phyloP scores from a whole-genome alignment of 1,139 yeast species.

The Dujonia santamariae region DNA sequence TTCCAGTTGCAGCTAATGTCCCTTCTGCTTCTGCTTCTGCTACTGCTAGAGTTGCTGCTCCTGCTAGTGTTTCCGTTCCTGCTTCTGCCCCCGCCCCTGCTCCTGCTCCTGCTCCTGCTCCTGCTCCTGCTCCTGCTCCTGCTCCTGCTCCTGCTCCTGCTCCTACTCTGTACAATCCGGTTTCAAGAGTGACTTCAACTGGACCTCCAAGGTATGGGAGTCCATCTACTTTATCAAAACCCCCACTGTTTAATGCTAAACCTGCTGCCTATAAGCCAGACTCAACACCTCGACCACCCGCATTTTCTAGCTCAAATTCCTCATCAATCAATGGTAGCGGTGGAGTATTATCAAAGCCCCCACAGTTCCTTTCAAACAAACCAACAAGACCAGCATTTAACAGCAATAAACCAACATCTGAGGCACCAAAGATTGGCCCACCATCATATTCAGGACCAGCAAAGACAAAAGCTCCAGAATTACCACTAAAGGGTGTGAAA shows the following conservation, averaged over 20 bases:
- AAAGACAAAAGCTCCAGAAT: slow-evolving; percentile 1
- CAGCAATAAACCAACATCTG: background rate
- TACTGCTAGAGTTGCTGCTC: background rate
- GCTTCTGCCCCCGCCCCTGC: background rate
- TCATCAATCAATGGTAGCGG: slow-evolving; percentile 9
- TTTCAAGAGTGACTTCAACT: background rate
- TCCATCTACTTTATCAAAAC: slow-evolving; percentile 11
- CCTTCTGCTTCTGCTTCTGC: too few relatives aligned
- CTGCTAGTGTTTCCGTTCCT: background rate
- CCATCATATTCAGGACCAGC: slow-evolving; percentile 4
- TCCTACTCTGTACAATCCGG: background rate
- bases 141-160: background rate
- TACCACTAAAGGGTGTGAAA: slow-evolving; percentile 9
- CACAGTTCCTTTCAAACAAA: slow-evolving; percentile 32
- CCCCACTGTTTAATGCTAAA: slow-evolving; percentile 15
- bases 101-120: background rate
- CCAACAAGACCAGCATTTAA: slow-evolving; percentile 10
- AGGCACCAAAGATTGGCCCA: slow-evolving; percentile 3
- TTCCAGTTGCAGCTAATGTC: too few relatives aligned
- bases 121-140: background rate
- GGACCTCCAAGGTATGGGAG: slow-evolving; percentile 1
- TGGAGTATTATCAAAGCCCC: slow-evolving; percentile 23
- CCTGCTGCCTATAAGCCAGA: slow-evolving; percentile 11
- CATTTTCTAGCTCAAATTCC: slow-evolving; percentile 14
- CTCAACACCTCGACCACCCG: slow-evolving; percentile 19